These are phyloP conservation scores for Isoetes taiwanensis DNA, from an alignment of 75 land plant species.

Conservation along the genomic window DNA sequence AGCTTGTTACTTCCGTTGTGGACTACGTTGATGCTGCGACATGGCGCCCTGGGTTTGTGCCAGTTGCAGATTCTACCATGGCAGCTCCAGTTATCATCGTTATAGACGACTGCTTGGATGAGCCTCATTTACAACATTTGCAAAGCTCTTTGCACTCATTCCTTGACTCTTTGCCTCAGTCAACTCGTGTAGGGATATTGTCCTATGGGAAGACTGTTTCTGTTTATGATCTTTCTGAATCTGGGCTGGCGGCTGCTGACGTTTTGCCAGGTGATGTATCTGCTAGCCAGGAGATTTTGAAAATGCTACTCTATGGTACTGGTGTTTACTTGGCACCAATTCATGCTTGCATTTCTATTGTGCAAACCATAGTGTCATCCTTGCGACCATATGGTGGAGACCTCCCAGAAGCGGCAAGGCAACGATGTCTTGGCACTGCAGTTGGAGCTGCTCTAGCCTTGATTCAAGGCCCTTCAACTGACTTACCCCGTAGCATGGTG, in stretches of 20 bases:
- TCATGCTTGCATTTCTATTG: slow-evolving; percentile 70
- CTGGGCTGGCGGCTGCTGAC: slow-evolving; percentile 84
- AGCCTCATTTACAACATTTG: slow-evolving; percentile 74
- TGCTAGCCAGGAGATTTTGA: slow-evolving; percentile 61
- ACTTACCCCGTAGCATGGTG: slow-evolving; percentile 51
- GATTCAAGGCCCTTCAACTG: slow-evolving; percentile 84
- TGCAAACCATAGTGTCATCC: slow-evolving; percentile 68
- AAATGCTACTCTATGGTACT: slow-evolving; percentile 80
- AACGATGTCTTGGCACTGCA: slow-evolving; percentile 84
- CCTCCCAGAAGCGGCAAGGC: slow-evolving; percentile 61
- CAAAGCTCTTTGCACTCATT: slow-evolving; percentile 94
- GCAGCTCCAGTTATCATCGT: slow-evolving; percentile 75
- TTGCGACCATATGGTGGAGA: slow-evolving; percentile 62
- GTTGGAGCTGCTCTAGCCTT: slow-evolving; percentile 89
- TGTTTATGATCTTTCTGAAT: slow-evolving; percentile 87
- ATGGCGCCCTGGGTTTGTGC: slow-evolving; percentile 59
- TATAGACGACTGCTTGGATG: slow-evolving; percentile 89
- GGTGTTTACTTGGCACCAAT: slow-evolving; percentile 83
- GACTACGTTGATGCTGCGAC: slow-evolving; percentile 80
- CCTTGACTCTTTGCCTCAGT: slow-evolving; percentile 71
- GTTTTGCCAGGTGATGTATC: slow-evolving; percentile 68
- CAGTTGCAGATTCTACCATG: slow-evolving; percentile 72
- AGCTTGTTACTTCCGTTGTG: slow-evolving; percentile 57
- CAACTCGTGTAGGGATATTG: slow-evolving; percentile 71
- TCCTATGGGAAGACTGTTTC: slow-evolving; percentile 85